Conservation (phyloP, 345 rosid species). For the Pugionium cornutum region DNA sequence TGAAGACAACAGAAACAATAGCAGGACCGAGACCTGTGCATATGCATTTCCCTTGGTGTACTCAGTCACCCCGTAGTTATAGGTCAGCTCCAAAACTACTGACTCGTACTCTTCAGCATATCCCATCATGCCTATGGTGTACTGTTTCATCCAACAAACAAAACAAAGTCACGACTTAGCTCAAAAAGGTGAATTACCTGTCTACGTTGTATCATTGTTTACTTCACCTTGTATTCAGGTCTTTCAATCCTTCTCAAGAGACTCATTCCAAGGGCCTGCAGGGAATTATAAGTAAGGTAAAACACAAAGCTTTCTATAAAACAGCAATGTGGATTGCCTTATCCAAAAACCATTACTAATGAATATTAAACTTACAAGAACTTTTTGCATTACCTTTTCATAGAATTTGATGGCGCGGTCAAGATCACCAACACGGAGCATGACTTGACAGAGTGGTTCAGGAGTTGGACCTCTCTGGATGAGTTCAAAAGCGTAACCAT, state of each 20-base stretch:
- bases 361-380: neutral
- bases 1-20: neutral
- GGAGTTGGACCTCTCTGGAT: conserved; percentile 89
- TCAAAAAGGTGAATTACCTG: neutral
- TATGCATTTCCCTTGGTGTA: conserved; percentile 94
- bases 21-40: conserved; percentile 51
- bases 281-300: neutral
- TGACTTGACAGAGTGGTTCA: conserved; percentile 92
- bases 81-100: conserved; percentile 77
- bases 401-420: conserved; percentile 83
- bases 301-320: neutral
- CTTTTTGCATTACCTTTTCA: conserved; percentile 63
- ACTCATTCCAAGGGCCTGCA: conserved; percentile 90
- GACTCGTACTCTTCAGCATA: conserved; percentile 81
- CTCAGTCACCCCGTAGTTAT: conserved; percentile 81
- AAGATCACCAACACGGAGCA: conserved; percentile 92
- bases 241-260: conserved; percentile 65
- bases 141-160: conserved; percentile 45
- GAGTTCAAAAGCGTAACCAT: conserved; percentile 82
- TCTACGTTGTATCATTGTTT: neutral
- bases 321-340: too few species aligned
- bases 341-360: neutral
- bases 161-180: neutral
- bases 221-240: conserved; percentile 74
- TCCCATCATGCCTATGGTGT: conserved; percentile 82